Conservation (phyloP, 345 rosid genomes). For the Camelina laxa region DNA sequence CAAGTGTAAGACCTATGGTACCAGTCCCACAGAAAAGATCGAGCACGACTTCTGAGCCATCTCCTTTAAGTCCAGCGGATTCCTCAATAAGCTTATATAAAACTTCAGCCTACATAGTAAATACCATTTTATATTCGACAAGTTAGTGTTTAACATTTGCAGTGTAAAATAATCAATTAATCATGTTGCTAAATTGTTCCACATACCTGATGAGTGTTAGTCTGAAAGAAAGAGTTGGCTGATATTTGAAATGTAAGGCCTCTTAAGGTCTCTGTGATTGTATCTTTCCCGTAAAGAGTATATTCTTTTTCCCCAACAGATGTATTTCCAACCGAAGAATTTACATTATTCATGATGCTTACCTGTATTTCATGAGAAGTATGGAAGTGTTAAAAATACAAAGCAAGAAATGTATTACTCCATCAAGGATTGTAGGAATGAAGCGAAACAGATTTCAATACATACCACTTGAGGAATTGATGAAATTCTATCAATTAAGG, state of each 20-base stretch:
- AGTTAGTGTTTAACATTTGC: background rate
- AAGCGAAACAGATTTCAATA: constrained; percentile 14
- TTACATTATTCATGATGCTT: constrained; percentile 87
- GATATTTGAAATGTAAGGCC: constrained; percentile 89
- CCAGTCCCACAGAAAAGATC: constrained; percentile 98
- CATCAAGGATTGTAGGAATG: background rate
- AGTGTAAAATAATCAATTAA: background rate
- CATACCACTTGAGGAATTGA: constrained; percentile 87
- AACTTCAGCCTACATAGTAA: constrained; percentile 77
- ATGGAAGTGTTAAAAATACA: background rate
- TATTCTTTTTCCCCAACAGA: constrained; percentile 92
- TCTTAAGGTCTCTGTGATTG: constrained; percentile 76
- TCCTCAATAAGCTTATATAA: constrained; percentile 85
- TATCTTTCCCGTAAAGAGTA: constrained; percentile 72
- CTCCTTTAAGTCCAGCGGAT: constrained; percentile 79
- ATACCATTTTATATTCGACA: background rate
- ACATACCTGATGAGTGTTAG: constrained; percentile 84
- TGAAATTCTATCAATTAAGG: constrained; percentile 75
- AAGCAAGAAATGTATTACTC: no score
- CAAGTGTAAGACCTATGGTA: constrained; percentile 90
- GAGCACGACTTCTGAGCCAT: constrained; percentile 89
- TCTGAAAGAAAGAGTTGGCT: constrained; percentile 96
- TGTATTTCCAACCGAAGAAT: constrained; percentile 89
- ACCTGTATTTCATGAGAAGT: constrained; percentile 50
- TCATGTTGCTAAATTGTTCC: background rate